Evolutionary conservation across 2,329 filamentous ascomycete genomes (phyloP).

Genomic region (Fusarium domesticum): DNA sequence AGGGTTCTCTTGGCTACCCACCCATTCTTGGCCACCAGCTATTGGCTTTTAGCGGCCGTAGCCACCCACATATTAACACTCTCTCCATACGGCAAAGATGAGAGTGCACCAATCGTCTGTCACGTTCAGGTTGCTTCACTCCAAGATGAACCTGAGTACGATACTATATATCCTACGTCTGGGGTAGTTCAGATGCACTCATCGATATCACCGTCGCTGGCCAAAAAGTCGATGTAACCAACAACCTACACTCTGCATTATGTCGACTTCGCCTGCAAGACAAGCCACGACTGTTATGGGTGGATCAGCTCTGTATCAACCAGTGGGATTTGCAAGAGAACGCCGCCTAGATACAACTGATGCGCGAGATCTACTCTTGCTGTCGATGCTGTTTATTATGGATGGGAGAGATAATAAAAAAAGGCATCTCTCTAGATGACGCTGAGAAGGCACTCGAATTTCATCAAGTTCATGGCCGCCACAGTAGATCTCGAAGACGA

Average conservation of each 20-base stretch:
- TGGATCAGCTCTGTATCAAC: constrained; percentile 16
- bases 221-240: constrained; percentile 7
- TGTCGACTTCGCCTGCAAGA: constrained; percentile 1
- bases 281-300: constrained; percentile 5
- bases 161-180: constrained; percentile 10
- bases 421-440: neutral
- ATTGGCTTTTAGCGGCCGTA: no score
- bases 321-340: constrained; percentile 13
- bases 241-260: constrained; percentile 5
- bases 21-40: no score
- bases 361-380: constrained; percentile 10
- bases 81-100: constrained; percentile 1
- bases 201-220: constrained; percentile 5
- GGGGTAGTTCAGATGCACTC: constrained; percentile 4
- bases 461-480: constrained; percentile 11
- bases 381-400: constrained; percentile 5
- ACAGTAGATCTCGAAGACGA: neutral
- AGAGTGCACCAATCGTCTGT: neutral
- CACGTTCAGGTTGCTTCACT: constrained; percentile 2
- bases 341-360: constrained; percentile 6
- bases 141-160: constrained; percentile 3
- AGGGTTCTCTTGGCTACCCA: no score
- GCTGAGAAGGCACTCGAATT: constrained; percentile 4
- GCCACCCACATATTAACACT: constrained; percentile 7
- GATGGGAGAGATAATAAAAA: constrained; percentile 10